These are phyloP conservation scores for Trametes versicolor DNA, from an alignment of 1,284 basidiomycete genomes.

Conservation along the genomic window DNA sequence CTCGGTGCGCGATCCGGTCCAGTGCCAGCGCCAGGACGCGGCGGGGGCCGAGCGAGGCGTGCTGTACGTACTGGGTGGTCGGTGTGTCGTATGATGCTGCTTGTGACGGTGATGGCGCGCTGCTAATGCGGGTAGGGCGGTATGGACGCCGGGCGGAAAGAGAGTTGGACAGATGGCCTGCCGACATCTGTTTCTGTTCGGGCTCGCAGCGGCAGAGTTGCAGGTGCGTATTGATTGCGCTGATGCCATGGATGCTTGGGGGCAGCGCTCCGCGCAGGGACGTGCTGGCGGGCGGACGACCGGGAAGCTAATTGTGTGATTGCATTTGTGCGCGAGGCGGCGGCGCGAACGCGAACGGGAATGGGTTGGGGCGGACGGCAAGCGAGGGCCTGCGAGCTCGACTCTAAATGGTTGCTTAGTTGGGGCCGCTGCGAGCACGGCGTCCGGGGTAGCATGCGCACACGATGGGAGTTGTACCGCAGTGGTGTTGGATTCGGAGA, in stretches of 20 bases:
- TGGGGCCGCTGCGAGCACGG: neutral
- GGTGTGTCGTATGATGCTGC: neutral
- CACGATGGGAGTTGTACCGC: too few species aligned
- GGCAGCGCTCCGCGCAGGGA: constrained; percentile 2
- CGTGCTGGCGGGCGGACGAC: neutral
- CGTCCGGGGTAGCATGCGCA: neutral
- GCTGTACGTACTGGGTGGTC: neutral
- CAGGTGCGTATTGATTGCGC: constrained; percentile 6
- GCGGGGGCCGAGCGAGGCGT: constrained; percentile 1
- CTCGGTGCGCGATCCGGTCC: constrained; percentile 9
- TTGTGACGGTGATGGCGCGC: neutral
- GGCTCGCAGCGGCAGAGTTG: too few species aligned
- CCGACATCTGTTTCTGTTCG: neutral
- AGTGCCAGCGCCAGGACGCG: too few species aligned
- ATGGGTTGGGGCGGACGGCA: neutral
- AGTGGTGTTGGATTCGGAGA: neutral
- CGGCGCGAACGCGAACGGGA: constrained; percentile 1
- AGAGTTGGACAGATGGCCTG: constrained; percentile 12
- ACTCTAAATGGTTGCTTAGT: neutral
- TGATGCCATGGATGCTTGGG: too few species aligned
- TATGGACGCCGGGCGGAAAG: constrained; percentile 11
- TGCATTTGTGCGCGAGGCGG: neutral
- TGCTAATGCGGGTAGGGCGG: neutral
- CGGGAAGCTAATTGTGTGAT: constrained; percentile 1
- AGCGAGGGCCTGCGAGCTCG: neutral